Evolutionary conservation across 176 grass and related monocot genomes (phyloP), one percentile per base, ranked within the genome.

Genomic region (Typha latifolia): DNA sequence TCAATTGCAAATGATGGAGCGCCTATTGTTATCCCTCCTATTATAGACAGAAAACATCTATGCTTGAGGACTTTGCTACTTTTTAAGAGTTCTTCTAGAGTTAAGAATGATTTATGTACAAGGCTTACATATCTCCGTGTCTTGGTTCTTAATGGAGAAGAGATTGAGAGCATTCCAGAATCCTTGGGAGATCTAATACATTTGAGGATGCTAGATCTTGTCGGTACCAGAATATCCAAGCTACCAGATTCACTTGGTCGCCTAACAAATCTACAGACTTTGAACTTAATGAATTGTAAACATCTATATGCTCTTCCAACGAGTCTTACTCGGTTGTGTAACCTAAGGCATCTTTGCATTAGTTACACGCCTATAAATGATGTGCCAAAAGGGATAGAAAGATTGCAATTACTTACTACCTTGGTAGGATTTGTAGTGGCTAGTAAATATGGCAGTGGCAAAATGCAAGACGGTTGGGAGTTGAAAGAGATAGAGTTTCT

Each of bases 371-470:
- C 70, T 24, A 4, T 82, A 6, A 61, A 14, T 9, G 26, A 13
- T 29, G 53, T 82, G 1, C 79, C 79, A 1, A 71, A 29, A 66
- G 79, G 79, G 19, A 76, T 82, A 29, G 23, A 71, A 22, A 71
- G 32, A 47, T 61, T 82, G 13, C 62, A 59, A 69, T 52, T 32
- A 48, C 59, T 76, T 0, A 76, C 66, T 15, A 20, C 71, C 10
- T 18, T 82, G 11, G 4, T 2, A 16, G 80, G 80, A 69, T 77
- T 82, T 70, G 21, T 82, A 3, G 67, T 76, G 14, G 72, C 32
- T 5, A n/a, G 14, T 6, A 12, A 13, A n/a, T 0, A 14, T 5
- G 32, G 5, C 0, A 57, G 18, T 61, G 0, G 20, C 4, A 1
- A 14, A 65, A 61, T 31, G 0, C 53, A 68, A 61, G 49, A 49